Conservation (phyloP, 441 rosid species). For the Capsella rubella region DNA sequence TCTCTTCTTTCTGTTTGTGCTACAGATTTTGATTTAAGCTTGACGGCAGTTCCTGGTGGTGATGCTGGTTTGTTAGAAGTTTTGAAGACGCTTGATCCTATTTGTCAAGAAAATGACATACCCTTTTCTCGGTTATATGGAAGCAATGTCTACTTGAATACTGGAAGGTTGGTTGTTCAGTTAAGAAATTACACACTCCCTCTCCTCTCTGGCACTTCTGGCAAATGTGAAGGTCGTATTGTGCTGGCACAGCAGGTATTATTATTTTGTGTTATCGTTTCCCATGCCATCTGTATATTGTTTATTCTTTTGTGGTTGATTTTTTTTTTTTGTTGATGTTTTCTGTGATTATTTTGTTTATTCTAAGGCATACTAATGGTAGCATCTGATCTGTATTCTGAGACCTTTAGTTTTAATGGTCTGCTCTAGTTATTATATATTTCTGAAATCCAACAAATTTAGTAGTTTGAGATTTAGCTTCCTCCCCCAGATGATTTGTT, state of each 20-base stretch:
- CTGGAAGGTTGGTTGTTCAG: conserved; percentile 71
- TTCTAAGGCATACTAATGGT: conserved; percentile 27
- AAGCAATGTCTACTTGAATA: conserved; percentile 66
- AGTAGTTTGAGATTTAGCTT: background rate
- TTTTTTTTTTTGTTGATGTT: conserved; percentile 2
- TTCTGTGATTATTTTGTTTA: conserved; percentile 15
- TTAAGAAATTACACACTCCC: conserved; percentile 90
- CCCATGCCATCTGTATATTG: conserved; percentile 11
- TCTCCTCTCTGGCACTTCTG: conserved; percentile 80
- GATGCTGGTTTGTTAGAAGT: conserved; percentile 92
- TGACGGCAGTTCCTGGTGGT: conserved; percentile 87
- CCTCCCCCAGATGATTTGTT: background rate
- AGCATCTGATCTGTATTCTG: conserved; percentile 14
- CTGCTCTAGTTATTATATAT: background rate
- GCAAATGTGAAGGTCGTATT: conserved; percentile 91
- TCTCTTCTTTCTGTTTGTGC: conserved; percentile 88
- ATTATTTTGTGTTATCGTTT: conserved; percentile 17
- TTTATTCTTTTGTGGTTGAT: conserved; percentile 21
- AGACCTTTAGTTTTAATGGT: conserved; percentile 3
- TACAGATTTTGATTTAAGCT: conserved; percentile 87
- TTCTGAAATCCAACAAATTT: conserved; percentile 8
- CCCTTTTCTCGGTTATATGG: conserved; percentile 98
- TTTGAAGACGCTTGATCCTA: conserved; percentile 89
- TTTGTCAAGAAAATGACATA: conserved; percentile 71
- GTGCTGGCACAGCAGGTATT: conserved; percentile 98